Base-by-base conservation (phyloP, 352 stramenopile genomes). In the Peronospora farinosa region DNA sequence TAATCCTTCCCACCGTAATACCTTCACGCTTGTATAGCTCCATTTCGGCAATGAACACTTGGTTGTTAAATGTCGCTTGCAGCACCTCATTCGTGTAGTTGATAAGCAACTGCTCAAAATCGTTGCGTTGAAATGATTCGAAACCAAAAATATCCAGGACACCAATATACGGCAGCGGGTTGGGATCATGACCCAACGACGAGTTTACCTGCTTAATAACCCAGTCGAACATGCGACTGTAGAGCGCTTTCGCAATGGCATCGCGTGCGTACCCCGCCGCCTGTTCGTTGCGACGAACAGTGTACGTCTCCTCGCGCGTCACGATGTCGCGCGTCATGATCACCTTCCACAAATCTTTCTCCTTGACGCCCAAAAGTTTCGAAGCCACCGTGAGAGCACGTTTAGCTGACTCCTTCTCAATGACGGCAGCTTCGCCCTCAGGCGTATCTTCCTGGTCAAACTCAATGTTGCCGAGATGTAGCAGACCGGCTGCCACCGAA, bases 381-480 rank as follows among this genome's bases (percentile, higher is more conserved):
- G 83, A 51, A 11, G 79, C 68, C 19, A 70, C 57, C 10, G 50
- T 51, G 12, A 94, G 55, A 40, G 78, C 79, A 12, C 71, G 53
- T 54, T 87, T 86, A 12, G 79, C 77, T 17, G 68, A 78, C 7
- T 70, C 45, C 59, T 84, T 84, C 46, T 92, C 64, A 39, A 92
- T 76, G n/a, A 85, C 69, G 0, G 74, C 78, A 21, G 79, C 83
- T 51, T 93, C 71, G 27, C 79, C 79, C 45, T 93, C 81, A 3
- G 81, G 58, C 16, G 82, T 86, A 47, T 95, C 84, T 60, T 93
- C 83, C 46, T 94, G 83, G 33, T 96, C 81, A 60, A 98, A 97
- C 11, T 95, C 71, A 28, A 99, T 81, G 74, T 98, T 98, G 42
- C 95, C 95, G 31, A 99, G 76, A 69, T 98, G 95, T 37, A 99